Evolutionary conservation across 148 eudicot species (phyloP).

Genomic region (Rhododendron ovatum): DNA sequence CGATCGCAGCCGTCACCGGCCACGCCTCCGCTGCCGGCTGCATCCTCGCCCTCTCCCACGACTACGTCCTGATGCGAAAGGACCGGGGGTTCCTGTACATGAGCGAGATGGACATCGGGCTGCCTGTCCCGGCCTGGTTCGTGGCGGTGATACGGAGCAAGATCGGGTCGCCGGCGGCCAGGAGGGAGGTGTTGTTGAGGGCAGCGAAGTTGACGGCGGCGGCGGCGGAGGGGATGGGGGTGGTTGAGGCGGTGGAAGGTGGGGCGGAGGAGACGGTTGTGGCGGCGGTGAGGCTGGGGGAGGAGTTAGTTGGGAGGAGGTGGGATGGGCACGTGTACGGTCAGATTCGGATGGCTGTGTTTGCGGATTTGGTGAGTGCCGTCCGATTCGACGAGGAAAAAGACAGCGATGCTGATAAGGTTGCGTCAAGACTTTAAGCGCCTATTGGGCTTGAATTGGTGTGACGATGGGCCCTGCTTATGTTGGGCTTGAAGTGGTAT

Average conservation of each 20-base stretch:
- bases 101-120: slow-evolving; percentile 48
- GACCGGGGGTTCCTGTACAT: slow-evolving; percentile 52
- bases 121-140: slow-evolving; percentile 33
- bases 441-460: background rate
- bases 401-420: background rate
- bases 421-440: slow-evolving; percentile 6
- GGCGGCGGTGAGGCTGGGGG: slow-evolving; percentile 45
- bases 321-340: slow-evolving; percentile 56
- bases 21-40: slow-evolving; percentile 57
- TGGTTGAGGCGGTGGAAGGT: slow-evolving; percentile 34
- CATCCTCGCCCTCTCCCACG: slow-evolving; percentile 41
- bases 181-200: slow-evolving; percentile 28
- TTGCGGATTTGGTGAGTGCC: slow-evolving; percentile 18
- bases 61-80: slow-evolving; percentile 43
- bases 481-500: background rate
- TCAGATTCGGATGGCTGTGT: slow-evolving; percentile 27
- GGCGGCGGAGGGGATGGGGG: slow-evolving; percentile 35
- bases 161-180: slow-evolving; percentile 22
- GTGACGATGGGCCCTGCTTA: no score
- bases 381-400: slow-evolving; percentile 16
- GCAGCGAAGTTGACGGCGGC: slow-evolving; percentile 45
- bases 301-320: slow-evolving; percentile 26
- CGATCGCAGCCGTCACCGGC: slow-evolving; percentile 57
- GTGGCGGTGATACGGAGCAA: slow-evolving; percentile 15
- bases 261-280: slow-evolving; percentile 34